These are phyloP conservation scores for Graphilbum ipis-grandicollis DNA, from an alignment of 2,329 filamentous ascomycete species.

Conservation along the genomic window DNA sequence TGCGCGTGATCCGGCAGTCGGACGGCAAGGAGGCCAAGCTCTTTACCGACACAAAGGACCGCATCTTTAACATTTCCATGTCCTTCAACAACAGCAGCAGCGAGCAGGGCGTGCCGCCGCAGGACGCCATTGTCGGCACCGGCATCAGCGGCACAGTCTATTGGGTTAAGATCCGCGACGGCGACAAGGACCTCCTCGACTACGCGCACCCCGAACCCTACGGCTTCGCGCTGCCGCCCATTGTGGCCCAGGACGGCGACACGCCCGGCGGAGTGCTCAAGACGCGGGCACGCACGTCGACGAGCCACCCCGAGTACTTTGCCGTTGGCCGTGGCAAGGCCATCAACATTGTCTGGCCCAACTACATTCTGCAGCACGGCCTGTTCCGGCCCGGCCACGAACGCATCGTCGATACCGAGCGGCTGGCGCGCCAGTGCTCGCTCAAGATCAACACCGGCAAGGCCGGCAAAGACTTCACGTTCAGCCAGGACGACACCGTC, in stretches of 20 bases:
- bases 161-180: conserved; percentile 68
- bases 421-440: conserved; percentile 69
- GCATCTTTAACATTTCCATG: conserved; percentile 84
- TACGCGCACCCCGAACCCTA: conserved; percentile 66
- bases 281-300: conserved; percentile 83
- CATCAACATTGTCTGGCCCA: conserved; percentile 72
- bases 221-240: conserved; percentile 78
- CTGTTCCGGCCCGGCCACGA: conserved; percentile 47
- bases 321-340: conserved; percentile 91
- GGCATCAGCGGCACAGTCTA: conserved; percentile 94
- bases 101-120: conserved; percentile 35
- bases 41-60: conserved; percentile 80
- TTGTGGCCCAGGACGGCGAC: conserved; percentile 73
- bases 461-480: conserved; percentile 93
- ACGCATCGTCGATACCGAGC: conserved; percentile 68
- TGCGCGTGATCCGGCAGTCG: conserved; percentile 86
- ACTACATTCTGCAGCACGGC: conserved; percentile 43
- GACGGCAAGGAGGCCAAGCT: conserved; percentile 84
- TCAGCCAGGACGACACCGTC: conserved; percentile 89
- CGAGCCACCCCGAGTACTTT: conserved; percentile 80
- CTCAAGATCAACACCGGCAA: conserved; percentile 94
- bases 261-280: conserved; percentile 84
- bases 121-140: conserved; percentile 78
- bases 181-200: conserved; percentile 63
- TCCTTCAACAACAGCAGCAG: conserved; percentile 49